A percentile compares a stretch with the other conserved stretches of the same genome.
phyloP scores from a whole-genome alignment of 371 early-diverging fungal species.

The Rhizopus delemar region DNA sequence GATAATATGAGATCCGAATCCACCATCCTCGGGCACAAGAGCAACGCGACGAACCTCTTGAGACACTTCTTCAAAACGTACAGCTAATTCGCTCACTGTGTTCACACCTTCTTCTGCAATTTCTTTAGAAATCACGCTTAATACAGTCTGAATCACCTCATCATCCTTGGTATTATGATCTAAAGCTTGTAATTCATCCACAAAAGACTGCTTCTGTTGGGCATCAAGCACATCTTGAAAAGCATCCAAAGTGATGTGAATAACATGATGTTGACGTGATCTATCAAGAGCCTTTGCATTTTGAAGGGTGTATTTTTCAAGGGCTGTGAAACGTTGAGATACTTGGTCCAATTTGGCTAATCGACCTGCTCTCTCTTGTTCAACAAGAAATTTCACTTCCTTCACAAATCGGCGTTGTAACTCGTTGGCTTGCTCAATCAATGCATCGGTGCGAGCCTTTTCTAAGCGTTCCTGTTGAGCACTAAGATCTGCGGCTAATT shows the following conservation, averaged over 20 bases:
- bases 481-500: conserved; percentile 39
- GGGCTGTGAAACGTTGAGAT: conserved; percentile 68
- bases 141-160: conserved; percentile 60
- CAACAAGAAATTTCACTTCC: conserved; percentile 74
- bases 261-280: conserved; percentile 51
- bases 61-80: conserved; percentile 67
- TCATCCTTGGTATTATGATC: conserved; percentile 55
- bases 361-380: conserved; percentile 85
- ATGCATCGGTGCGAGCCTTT: conserved; percentile 42
- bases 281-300: conserved; percentile 56
- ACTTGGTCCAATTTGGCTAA: conserved; percentile 81
- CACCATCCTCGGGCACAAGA: conserved; percentile 82
- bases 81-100: conserved; percentile 69
- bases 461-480: conserved; percentile 40
- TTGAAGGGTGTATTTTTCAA: conserved; percentile 64
- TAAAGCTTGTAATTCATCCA: conserved; percentile 65
- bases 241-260: conserved; percentile 49
- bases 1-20: conserved; percentile 74
- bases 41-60: conserved; percentile 72
- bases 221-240: conserved; percentile 42
- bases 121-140: conserved; percentile 57
- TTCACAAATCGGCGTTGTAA: conserved; percentile 60
- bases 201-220: conserved; percentile 56
- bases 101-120: conserved; percentile 62
- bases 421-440: conserved; percentile 47